Evolutionary conservation across 176 grass and related monocot genomes (phyloP).

Genomic region (Triticum timopheevii): DNA sequence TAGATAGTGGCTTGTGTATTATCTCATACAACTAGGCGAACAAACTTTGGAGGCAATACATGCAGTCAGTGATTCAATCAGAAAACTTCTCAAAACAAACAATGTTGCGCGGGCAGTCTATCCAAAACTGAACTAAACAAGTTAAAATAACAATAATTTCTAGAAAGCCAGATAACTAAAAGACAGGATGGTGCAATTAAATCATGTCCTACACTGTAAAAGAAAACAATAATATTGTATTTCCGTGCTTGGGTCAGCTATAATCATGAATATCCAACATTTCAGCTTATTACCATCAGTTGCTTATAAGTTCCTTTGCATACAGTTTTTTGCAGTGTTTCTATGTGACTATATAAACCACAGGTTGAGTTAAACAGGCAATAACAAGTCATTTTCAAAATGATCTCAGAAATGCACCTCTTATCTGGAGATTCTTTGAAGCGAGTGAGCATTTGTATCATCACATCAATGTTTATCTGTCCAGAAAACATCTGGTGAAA

Average conservation of each 20-base stretch:
- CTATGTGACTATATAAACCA: constrained; percentile 8
- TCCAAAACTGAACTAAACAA: neutral
- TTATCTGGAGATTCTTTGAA: constrained; percentile 80
- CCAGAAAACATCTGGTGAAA: constrained; percentile 92
- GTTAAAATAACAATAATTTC: neutral
- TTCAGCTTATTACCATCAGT: neutral
- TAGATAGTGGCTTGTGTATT: neutral
- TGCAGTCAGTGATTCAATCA: neutral
- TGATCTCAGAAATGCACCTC: constrained; percentile 34
- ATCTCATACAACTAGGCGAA: neutral
- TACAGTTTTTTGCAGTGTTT: neutral
- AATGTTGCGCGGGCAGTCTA: neutral
- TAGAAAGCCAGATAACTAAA: neutral
- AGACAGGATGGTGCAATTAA: neutral
- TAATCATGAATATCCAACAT: constrained; percentile 2
- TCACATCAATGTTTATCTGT: constrained; percentile 57
- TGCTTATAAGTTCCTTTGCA: neutral
- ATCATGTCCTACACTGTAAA: neutral
- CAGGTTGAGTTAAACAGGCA: neutral
- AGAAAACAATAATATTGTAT: neutral
- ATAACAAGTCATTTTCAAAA: neutral
- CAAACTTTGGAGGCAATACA: constrained; percentile 4
- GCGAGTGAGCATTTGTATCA: constrained; percentile 75
- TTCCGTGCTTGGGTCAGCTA: neutral
- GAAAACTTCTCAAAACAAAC: neutral